Base-by-base conservation (phyloP, 331 rosid genomes). In the Quercus tomentella region DNA sequence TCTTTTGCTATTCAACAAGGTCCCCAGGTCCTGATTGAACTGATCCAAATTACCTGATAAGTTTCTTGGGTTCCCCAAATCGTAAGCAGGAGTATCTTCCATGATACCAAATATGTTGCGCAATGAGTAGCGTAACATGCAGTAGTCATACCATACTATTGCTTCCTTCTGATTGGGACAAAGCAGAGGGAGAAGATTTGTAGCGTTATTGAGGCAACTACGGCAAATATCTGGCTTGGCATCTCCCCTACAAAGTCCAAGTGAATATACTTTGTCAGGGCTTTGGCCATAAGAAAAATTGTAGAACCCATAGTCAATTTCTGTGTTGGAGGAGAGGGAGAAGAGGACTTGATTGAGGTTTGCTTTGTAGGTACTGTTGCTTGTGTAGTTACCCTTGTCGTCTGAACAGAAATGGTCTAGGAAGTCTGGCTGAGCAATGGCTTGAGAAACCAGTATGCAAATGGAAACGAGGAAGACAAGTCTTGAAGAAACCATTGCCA, bases 181-280 rank as follows among this genome's bases (percentile, higher is more conserved):
- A 1, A 1, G 12, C n/a, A 51, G 7, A 30, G 10, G 4, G 51
- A 31, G 56, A 12, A 9, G 6, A 31, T 28, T 20, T 76, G 5
- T 26, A 5, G 73, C n/a, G 21, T 30, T 14, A 2, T 6, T 20
- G 30, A 76, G 61, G 54, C 80, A 76, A 26, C 49, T 51, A 0
- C 51, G 20, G 63, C 73, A 76, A 2, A 8, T 63, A 9, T 66
- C 74, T 2, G 74, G 73, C 52, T 25, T 18, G 7, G 52, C 17
- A n/a, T 76, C 80, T 28, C 73, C 80, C 49, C 74, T 18, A 22
- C 80, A 76, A 10, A 76, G 73, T n/a, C 52, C 73, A 4, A n/a
- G 1, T 9, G 65, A 65, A 2, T 65, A 65, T 3, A 55, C 74
- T 49, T 20, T 2, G 56, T 58, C 58, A 6, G 37, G 51, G 6